phyloP scores from a whole-genome alignment of 78 protist species.

The Protostelium mycophagum region DNA sequence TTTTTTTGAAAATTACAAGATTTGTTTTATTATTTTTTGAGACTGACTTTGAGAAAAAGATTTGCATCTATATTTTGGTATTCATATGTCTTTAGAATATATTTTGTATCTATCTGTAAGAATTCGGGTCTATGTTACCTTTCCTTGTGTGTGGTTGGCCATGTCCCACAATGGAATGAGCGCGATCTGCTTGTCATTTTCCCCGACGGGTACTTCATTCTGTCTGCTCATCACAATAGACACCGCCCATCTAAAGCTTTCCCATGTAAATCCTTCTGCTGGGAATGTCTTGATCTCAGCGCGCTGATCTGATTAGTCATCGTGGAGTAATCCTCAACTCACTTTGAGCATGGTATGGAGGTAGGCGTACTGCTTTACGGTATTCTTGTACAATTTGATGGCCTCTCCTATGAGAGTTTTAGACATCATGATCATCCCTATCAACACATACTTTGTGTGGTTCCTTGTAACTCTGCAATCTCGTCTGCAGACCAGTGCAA shows the following conservation, averaged over 20 bases:
- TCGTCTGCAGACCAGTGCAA: not conserved
- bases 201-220: conserved; percentile 14
- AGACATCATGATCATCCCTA: too few species aligned
- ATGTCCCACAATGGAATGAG: conserved; percentile 65
- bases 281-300: not conserved
- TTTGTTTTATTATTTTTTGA: too few species aligned
- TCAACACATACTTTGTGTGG: not conserved
- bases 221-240: conserved; percentile 39
- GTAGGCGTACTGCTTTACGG: not conserved
- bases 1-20: too few species aligned
- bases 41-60: too few species aligned
- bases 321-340: not conserved
- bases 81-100: too few species aligned
- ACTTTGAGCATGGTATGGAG: not conserved
- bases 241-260: conserved; percentile 32
- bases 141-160: conserved; percentile 18
- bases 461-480: not conserved
- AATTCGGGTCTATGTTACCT: too few species aligned
- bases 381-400: not conserved
- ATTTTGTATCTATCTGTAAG: too few species aligned
- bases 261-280: conserved; percentile 30
- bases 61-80: too few species aligned
- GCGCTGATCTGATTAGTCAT: not conserved
- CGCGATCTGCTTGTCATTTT: conserved; percentile 3
- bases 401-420: not conserved